phyloP scores from a whole-genome alignment of 495 filamentous ascomycete species.

The Rusavskia elegans region DNA sequence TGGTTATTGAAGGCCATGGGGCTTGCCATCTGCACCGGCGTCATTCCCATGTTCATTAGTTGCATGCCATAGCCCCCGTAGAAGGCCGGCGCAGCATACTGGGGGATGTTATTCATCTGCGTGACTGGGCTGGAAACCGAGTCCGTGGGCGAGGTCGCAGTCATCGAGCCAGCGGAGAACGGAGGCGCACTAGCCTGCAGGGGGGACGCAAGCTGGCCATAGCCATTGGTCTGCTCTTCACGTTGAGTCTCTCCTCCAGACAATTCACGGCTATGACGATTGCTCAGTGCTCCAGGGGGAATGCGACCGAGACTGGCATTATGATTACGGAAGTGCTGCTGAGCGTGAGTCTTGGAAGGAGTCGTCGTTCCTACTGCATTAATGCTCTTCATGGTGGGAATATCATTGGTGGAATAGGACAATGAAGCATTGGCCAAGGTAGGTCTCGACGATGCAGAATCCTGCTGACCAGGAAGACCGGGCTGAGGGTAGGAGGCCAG shows the following conservation, averaged over 20 bases:
- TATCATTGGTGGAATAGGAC: conserved; percentile 79
- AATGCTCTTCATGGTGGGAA: conserved; percentile 67
- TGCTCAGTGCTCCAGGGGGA: conserved; percentile 40
- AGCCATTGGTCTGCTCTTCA: conserved; percentile 16
- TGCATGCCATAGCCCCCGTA: conserved; percentile 38
- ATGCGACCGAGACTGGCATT: conserved; percentile 69
- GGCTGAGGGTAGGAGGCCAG: conserved; percentile 13
- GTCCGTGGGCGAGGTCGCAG: conserved; percentile 18
- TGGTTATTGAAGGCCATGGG: conserved; percentile 21
- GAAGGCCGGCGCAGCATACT: conserved; percentile 20
- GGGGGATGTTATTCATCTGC: conserved; percentile 19
- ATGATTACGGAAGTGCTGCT: conserved; percentile 70
- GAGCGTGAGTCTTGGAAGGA: conserved; percentile 44
- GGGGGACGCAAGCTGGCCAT: conserved; percentile 44
- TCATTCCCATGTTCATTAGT: conserved; percentile 43
- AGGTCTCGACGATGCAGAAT: conserved; percentile 5
- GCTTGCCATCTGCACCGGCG: conserved; percentile 35
- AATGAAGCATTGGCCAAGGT: conserved; percentile 37
- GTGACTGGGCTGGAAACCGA: conserved; percentile 19
- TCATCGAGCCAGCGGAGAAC: conserved; percentile 38
- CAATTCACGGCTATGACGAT: conserved; percentile 53
- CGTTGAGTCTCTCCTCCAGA: conserved; percentile 26
- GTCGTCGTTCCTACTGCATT: conserved; percentile 34
- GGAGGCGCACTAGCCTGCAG: conserved; percentile 63
- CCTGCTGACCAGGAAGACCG: conserved; percentile 6